phyloP scores from a whole-genome alignment of 2,329 filamentous ascomycete genomes.

The Xylariales sp. region DNA sequence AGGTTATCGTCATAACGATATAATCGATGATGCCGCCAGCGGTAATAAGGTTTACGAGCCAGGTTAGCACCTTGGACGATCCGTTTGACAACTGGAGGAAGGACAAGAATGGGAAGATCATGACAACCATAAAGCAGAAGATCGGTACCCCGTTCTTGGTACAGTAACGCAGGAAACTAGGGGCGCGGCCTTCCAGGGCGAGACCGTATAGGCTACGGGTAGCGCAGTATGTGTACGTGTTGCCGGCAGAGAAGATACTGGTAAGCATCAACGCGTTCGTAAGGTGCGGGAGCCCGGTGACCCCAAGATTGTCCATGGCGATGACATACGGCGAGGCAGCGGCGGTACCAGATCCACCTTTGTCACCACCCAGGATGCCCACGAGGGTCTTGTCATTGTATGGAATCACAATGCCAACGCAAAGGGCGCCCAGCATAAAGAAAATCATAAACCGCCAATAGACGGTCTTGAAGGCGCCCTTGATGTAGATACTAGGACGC shows the following conservation, averaged over 20 bases:
- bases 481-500: slow-evolving; percentile 50
- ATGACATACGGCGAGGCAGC: slow-evolving; percentile 50
- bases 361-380: slow-evolving; percentile 26
- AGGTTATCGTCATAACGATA: slow-evolving; percentile 35
- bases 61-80: slow-evolving; percentile 12
- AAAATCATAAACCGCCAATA: slow-evolving; percentile 60
- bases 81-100: slow-evolving; percentile 37
- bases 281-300: slow-evolving; percentile 48
- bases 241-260: slow-evolving; percentile 53
- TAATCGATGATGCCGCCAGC: slow-evolving; percentile 14
- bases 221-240: slow-evolving; percentile 55
- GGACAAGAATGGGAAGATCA: slow-evolving; percentile 55
- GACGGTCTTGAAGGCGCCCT: slow-evolving; percentile 57
- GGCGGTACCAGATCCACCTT: slow-evolving; percentile 18
- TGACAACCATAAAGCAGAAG: slow-evolving; percentile 51
- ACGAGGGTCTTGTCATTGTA: slow-evolving; percentile 54
- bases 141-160: slow-evolving; percentile 54
- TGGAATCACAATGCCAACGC: slow-evolving; percentile 56
- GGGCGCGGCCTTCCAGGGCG: slow-evolving; percentile 49
- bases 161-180: slow-evolving; percentile 41
- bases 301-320: slow-evolving; percentile 48
- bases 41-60: slow-evolving; percentile 14
- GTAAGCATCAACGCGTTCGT: slow-evolving; percentile 55
- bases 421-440: slow-evolving; percentile 59
- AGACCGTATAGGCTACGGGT: slow-evolving; percentile 53